Conservation (phyloP, 176 grass and related monocot genomes). For the Saccharum officinarum region DNA sequence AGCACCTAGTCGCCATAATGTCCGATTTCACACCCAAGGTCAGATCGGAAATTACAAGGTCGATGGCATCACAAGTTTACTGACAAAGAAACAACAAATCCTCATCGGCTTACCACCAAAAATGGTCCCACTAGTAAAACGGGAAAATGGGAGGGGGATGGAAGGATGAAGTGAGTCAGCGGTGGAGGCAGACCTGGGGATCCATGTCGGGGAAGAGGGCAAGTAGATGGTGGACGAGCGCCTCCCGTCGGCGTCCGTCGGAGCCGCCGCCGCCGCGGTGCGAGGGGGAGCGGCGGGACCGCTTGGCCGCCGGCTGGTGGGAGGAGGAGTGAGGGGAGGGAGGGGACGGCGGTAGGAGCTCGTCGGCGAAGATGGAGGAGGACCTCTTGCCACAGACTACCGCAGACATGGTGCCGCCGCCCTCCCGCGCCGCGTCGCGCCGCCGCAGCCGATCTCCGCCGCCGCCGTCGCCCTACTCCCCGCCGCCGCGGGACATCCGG, state of each 20-base stretch:
- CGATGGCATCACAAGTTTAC: background rate
- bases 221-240: slow-evolving; percentile 49
- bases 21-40: background rate
- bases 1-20: background rate
- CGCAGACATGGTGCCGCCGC: slow-evolving; percentile 89
- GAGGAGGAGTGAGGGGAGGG: slow-evolving; percentile 35
- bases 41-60: background rate
- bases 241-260: slow-evolving; percentile 42
- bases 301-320: slow-evolving; percentile 53
- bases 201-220: slow-evolving; percentile 76
- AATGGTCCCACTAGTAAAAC: background rate
- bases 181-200: slow-evolving; percentile 51
- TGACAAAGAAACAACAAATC: background rate
- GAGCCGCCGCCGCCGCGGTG: slow-evolving; percentile 26
- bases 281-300: slow-evolving; percentile 59
- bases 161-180: background rate
- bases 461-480: slow-evolving; percentile 41
- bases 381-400: slow-evolving; percentile 99
- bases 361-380: slow-evolving; percentile 94
- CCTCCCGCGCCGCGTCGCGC: slow-evolving; percentile 26
- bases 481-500: slow-evolving; percentile 41
- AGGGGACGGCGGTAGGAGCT: slow-evolving; percentile 66
- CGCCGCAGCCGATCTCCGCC: slow-evolving; percentile 40
- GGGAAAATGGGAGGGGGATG: background rate
- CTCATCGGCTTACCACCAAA: background rate